Base-by-base conservation (phyloP, 2,329 filamentous ascomycete genomes). In the Diaporthe citri region DNA sequence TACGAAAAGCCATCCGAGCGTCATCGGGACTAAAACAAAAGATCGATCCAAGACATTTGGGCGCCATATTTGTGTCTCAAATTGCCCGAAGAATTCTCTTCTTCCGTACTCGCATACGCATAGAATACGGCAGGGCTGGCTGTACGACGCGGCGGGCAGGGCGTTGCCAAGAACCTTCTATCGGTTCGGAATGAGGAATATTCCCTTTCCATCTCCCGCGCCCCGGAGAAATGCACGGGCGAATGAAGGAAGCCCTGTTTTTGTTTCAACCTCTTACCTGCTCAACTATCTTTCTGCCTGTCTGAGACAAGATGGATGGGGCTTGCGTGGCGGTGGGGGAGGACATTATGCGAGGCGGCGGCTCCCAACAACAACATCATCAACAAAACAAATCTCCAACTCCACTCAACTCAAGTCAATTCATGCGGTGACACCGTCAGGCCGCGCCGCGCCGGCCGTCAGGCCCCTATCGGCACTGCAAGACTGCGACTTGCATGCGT, bases 361-460 rank as follows among this genome's bases (percentile, higher is more conserved):
- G 41, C 12, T 28, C 41, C 41, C 41, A 48, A 48, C 41, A 34
- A 46, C 10, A 13, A 59, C 1, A 57, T 12, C 6, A 34, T 34
- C 28, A 34, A 57, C 17, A 22, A 34, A 22, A 31, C 0, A 22
- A 20, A 57, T 15, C 20, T 10, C n/a, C 4, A n/a, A 59, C 20
- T 39, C 20, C 4, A 20, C 22, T n/a, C 34, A 20, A 22, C 25
- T 31, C 22, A 39, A 39, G n/a, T 13, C 52, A 31, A 20, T 20
- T n/a, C 10, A 67, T 52, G 64, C 64, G n/a, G 64, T 69, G 64
- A 15, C n/a, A 51, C 46, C 48, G 46, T 69, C 48, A 66, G 60
- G 60, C 60, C 25, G 22, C 41, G 25, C 39, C 41, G 22, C 51
- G 51, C 34, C 56, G 56, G 22, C 34, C 56, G 34, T 60, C 22